phyloP scores from a whole-genome alignment of 306 rosid genomes.

The Astragalus membranaceus region DNA sequence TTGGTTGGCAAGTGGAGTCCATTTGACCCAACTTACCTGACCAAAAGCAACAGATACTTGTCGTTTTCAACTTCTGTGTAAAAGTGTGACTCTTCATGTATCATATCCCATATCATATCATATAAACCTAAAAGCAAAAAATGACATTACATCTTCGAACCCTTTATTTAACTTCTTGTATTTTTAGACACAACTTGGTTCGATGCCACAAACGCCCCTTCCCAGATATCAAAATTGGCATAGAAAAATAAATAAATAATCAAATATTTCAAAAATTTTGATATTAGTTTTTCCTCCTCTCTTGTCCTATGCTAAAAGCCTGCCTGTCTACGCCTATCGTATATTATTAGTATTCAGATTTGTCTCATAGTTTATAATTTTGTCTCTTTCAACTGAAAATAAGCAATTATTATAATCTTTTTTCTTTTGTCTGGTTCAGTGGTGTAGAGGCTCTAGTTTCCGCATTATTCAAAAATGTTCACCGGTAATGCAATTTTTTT shows the following conservation, averaged over 20 bases:
- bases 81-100: slow-evolving; percentile 27
- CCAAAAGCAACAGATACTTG: slow-evolving; percentile 19
- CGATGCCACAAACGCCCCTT: slow-evolving; percentile 5
- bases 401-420: background rate
- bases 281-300: background rate
- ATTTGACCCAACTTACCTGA: slow-evolving; percentile 20
- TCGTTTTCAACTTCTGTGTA: slow-evolving; percentile 32
- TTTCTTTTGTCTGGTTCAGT: background rate
- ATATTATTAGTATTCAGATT: background rate
- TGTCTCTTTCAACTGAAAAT: slow-evolving; percentile 13
- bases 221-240: background rate
- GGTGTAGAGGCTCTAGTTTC: background rate
- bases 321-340: background rate
- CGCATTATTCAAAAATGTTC: background rate
- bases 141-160: slow-evolving; percentile 25
- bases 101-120: slow-evolving; percentile 24
- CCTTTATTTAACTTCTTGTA: slow-evolving; percentile 8
- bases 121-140: slow-evolving; percentile 14
- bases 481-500: background rate
- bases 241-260: too few species aligned
- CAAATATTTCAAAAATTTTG: background rate
- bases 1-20: slow-evolving; percentile 23
- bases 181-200: background rate
- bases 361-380: slow-evolving; percentile 12
- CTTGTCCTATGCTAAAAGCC: background rate